A percentile compares a stretch with the other conserved stretches of the same genome.
Evolutionary conservation across 2,329 filamentous ascomycete genomes (phyloP).

Genomic region (Sarocladium strictum): DNA sequence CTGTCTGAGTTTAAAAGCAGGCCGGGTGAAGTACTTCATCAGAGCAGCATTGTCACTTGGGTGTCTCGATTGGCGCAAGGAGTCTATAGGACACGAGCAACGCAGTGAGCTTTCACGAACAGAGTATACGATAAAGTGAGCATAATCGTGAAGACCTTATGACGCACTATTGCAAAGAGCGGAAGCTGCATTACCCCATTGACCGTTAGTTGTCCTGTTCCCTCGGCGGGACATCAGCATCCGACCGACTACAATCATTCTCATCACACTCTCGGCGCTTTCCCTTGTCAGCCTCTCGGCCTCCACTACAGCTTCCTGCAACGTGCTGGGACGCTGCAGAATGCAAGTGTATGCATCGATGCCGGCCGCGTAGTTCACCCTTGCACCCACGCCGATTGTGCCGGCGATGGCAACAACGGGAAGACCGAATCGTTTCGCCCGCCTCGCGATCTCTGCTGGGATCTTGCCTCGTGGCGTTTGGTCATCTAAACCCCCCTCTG

Average conservation of each 20-base stretch:
- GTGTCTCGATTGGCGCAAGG: no score
- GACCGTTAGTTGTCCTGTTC: not conserved
- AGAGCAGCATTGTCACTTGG: no score
- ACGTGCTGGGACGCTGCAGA: constrained; percentile 24
- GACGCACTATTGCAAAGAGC: no score
- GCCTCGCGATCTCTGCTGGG: constrained; percentile 43
- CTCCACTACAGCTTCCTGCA: constrained; percentile 24
- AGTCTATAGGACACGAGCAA: no score
- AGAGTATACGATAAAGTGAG: no score
- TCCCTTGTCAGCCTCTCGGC: constrained; percentile 25
- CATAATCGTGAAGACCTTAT: no score
- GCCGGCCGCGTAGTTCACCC: constrained; percentile 27
- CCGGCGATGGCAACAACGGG: constrained; percentile 37
- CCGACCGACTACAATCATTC: constrained; percentile 24
- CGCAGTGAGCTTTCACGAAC: no score
- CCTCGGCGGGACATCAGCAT: constrained; percentile 17
- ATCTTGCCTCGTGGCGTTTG: constrained; percentile 48
- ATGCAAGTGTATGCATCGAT: constrained; percentile 29
- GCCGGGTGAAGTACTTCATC: no score
- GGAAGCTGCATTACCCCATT: no score
- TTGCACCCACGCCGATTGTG: constrained; percentile 27
- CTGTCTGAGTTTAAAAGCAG: constrained; percentile 10
- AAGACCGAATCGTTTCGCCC: constrained; percentile 37
- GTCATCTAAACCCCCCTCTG: constrained; percentile 45
- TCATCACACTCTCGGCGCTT: constrained; percentile 27